phyloP scores from a whole-genome alignment of 2,329 filamentous ascomycete species.

The Sporothrix curviconia region DNA sequence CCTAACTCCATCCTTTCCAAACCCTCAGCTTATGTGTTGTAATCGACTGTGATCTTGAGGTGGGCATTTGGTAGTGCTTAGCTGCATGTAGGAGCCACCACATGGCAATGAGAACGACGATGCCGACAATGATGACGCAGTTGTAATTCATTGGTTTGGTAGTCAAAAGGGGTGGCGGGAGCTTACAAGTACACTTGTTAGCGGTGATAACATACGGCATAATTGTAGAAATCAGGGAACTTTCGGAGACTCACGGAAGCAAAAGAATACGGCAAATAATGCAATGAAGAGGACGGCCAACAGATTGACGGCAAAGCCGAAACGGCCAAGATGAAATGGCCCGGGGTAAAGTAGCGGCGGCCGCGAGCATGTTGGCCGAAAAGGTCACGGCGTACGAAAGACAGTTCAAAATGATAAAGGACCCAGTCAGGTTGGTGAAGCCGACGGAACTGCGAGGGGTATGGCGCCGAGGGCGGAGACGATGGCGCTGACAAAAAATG shows the following conservation, averaged over 20 bases:
- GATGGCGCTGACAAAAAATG: constrained; percentile 46
- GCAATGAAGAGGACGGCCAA: constrained; percentile 46
- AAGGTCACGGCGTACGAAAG: constrained; percentile 47
- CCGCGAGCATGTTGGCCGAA: constrained; percentile 46
- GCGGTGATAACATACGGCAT: not conserved
- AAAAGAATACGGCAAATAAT: constrained; percentile 53
- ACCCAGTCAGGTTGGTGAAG: constrained; percentile 51
- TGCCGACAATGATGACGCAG: constrained; percentile 46
- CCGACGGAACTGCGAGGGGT: constrained; percentile 46
- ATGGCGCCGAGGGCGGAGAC: constrained; percentile 50
- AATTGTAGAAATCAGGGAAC: not conserved
- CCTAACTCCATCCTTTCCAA: too few species aligned
- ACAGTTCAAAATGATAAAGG: constrained; percentile 50
- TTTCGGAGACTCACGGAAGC: constrained; percentile 42
- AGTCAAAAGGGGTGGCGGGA: constrained; percentile 4
- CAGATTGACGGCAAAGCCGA: constrained; percentile 44
- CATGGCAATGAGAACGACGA: constrained; percentile 37
- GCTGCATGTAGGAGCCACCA: constrained; percentile 46
- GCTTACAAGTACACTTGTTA: not conserved
- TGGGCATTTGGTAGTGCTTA: constrained; percentile 34
- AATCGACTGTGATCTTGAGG: not conserved
- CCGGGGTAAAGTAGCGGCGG: constrained; percentile 45
- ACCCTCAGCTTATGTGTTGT: not conserved
- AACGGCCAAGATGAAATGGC: constrained; percentile 46
- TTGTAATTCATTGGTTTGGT: constrained; percentile 44